Conservation (phyloP, 306 rosid genomes). For the Quercus dentata region DNA sequence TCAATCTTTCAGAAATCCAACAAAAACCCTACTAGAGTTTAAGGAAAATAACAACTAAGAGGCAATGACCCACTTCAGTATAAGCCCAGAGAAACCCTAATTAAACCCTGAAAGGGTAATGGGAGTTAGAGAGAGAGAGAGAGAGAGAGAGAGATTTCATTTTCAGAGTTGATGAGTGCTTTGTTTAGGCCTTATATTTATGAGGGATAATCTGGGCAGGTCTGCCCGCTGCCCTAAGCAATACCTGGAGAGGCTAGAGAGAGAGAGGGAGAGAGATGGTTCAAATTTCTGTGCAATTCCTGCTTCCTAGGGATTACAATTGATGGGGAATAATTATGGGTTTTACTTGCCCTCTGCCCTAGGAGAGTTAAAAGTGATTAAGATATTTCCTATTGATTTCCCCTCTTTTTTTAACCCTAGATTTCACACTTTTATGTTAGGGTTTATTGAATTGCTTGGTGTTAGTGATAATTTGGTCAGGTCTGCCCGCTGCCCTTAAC, state of each 20-base stretch:
- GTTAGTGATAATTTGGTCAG: conserved; percentile 16
- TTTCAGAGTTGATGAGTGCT: neutral
- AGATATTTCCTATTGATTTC: neutral
- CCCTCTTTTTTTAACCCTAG: neutral
- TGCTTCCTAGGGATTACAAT: conserved; percentile 24
- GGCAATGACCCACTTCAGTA: conserved; percentile 4
- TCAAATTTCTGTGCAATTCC: conserved; percentile 26
- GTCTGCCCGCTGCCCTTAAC: conserved; percentile 24
- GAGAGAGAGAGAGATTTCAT: neutral
- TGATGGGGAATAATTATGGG: conserved; percentile 17
- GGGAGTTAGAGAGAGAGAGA: neutral
- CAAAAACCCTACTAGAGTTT: neutral
- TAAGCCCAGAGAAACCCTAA: conserved; percentile 16
- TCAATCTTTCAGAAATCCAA: neutral
- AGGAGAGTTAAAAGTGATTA: neutral
- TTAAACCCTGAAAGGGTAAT: conserved; percentile 7
- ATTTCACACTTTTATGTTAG: neutral
- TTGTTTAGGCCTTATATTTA: conserved; percentile 10
- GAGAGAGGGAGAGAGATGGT: conserved; percentile 29
- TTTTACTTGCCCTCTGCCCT: conserved; percentile 27
- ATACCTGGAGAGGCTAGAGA: neutral
- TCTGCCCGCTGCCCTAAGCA: conserved; percentile 39
- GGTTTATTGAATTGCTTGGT: neutral
- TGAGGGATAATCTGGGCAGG: conserved; percentile 35
- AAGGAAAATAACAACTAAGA: neutral